Evolutionary conservation across 1,284 basidiomycete species (phyloP), one percentile per base, ranked within the genome.

Genomic region (Apiotrichum montevideense): DNA sequence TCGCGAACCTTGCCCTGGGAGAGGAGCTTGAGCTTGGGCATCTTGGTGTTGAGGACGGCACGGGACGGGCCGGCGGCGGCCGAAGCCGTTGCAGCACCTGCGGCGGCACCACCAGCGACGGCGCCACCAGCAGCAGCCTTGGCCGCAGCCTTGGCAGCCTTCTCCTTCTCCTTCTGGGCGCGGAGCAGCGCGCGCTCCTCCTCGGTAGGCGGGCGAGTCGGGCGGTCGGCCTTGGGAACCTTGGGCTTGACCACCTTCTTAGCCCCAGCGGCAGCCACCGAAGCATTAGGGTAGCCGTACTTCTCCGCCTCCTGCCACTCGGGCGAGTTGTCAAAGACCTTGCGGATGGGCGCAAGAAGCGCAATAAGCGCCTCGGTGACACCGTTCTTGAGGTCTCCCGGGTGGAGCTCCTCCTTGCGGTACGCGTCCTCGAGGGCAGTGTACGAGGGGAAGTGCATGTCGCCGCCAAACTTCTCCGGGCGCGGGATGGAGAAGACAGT

Each of bases 1-100:
- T 97, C 92, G 59, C 93, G 84, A 35, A 97, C 93, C 81, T 97
- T 97, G 58, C 93, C 93, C 73, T 82, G 84, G 6, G 89, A 90
- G 39, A 96, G 63, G 3, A 95, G 80, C 51, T 74, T 77, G 50
- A 82, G 73, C 57, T 76, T 74, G n/a, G 80, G 78, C 66, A 81
- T 70, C 51, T 76, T 61, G 43, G 79, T 77, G 51, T 68, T 62
- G 15, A 67, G 66, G 32, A 77, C 62, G 14, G 52, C 8, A 40
- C 46, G 21, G 9, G 41, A 42, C 51, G 51, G 52, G 42, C 51
- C 46, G 13, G 51, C 51, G 33, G 34, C 50, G 34, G 52, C 41
- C n/a, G 50, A 58, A 47, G 42, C 58, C 14, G 56, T 56, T 1
- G 55, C 52, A 35, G 61, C 63, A 10, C 42, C 41, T 33, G 57